phyloP scores from a whole-genome alignment of 106 monocot species.

The Apostasia shenzhenica region DNA sequence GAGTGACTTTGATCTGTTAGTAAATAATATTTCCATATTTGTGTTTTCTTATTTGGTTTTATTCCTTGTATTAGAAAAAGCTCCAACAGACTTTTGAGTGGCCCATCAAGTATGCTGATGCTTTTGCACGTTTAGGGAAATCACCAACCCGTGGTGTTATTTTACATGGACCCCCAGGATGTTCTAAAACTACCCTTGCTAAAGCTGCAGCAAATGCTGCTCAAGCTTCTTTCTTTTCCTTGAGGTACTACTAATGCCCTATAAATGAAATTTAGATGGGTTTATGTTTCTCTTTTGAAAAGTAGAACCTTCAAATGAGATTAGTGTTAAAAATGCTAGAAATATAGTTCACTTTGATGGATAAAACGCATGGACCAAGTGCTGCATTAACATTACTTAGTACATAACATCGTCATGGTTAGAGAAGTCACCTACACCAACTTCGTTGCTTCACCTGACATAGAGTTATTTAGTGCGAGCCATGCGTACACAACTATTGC shows the following conservation, averaged over 20 bases:
- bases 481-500: too few relatives aligned
- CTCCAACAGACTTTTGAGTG: conserved; percentile 88
- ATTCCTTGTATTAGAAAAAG: conserved; percentile 52
- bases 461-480: too few relatives aligned
- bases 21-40: not conserved
- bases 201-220: conserved; percentile 93
- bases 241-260: conserved; percentile 41
- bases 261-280: not conserved
- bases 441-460: too few relatives aligned
- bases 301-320: not conserved
- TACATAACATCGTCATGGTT: too few relatives aligned
- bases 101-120: conserved; percentile 81
- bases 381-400: too few relatives aligned
- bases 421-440: too few relatives aligned
- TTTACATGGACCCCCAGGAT: conserved; percentile 92
- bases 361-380: too few relatives aligned
- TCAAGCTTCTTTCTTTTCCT: conserved; percentile 85
- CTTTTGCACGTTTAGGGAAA: conserved; percentile 69
- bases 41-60: conserved; percentile 5
- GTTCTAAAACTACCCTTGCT: conserved; percentile 95
- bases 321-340: too few relatives aligned
- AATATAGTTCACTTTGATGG: too few relatives aligned
- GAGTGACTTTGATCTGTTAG: too few relatives aligned
- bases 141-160: conserved; percentile 82
- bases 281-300: not conserved